These are phyloP conservation scores for Rutstroemia sp. DNA, from an alignment of 2,329 filamentous ascomycete species.

Conservation along the genomic window DNA sequence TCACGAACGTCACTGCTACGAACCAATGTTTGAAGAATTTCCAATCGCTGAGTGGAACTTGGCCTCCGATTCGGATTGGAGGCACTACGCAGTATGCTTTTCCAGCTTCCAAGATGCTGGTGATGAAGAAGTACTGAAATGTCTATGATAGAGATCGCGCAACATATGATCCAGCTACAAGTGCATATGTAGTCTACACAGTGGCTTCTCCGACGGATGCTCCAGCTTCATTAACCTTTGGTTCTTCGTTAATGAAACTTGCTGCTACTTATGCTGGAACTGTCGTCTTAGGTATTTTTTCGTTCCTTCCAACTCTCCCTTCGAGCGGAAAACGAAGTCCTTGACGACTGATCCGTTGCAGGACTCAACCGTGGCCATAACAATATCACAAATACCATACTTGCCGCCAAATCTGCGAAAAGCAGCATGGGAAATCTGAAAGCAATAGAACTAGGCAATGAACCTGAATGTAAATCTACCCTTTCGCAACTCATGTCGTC, in stretches of 20 bases:
- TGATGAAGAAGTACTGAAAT: too few relatives aligned
- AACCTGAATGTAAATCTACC: constrained; percentile 43
- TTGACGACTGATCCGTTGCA: neutral
- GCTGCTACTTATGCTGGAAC: constrained; percentile 41
- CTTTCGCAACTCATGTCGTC: neutral
- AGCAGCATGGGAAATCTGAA: constrained; percentile 40
- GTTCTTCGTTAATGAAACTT: constrained; percentile 43
- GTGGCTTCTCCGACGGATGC: constrained; percentile 42
- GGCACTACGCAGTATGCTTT: constrained; percentile 44
- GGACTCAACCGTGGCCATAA: constrained; percentile 46
- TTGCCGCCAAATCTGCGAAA: constrained; percentile 40
- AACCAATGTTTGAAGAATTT: constrained; percentile 45
- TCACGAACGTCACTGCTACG: constrained; percentile 44
- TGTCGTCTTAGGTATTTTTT: constrained; percentile 37
- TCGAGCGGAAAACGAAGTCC: too few relatives aligned
- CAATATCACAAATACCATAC: constrained; percentile 46
- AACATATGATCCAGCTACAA: constrained; percentile 39
- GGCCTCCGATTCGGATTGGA: constrained; percentile 50
- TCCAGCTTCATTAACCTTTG: constrained; percentile 43
- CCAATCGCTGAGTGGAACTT: constrained; percentile 40
- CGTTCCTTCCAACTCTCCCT: too few relatives aligned
- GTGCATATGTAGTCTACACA: constrained; percentile 42
- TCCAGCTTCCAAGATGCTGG: neutral
- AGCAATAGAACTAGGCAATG: constrained; percentile 50
- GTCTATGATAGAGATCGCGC: constrained; percentile 38